Conservation (phyloP, 768 basidiomycete species). For the Russula lepida region DNA sequence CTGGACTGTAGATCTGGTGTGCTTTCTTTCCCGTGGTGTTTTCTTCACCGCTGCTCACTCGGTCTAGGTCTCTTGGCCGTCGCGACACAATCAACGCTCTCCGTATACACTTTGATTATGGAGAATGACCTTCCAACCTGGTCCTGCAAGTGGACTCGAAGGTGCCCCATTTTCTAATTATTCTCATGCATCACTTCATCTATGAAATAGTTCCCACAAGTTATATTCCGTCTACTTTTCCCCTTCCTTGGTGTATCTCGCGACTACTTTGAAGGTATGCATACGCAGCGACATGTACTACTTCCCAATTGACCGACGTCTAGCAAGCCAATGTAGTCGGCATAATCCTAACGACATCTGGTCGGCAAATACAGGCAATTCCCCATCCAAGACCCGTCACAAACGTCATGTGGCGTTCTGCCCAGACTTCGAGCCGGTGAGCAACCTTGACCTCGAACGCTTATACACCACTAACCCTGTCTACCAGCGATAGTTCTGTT, state of each 20-base stretch:
- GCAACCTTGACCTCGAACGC: conserved; percentile 25
- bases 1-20: conserved; percentile 72
- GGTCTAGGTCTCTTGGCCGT: conserved; percentile 65
- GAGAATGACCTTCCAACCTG: conserved; percentile 80
- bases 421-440: conserved; percentile 57
- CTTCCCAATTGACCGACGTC: conserved; percentile 17
- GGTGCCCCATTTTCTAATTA: conserved; percentile 34
- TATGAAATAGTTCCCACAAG: conserved; percentile 35
- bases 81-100: conserved; percentile 50
- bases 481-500: conserved; percentile 57
- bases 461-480: conserved; percentile 3
- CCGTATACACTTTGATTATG: conserved; percentile 67
- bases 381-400: conserved; percentile 65
- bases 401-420: conserved; percentile 65
- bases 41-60: conserved; percentile 25
- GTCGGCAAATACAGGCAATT: conserved; percentile 56
- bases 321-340: conserved; percentile 53
- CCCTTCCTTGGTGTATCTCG: conserved; percentile 71
- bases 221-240: conserved; percentile 53
- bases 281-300: background rate
- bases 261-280: conserved; percentile 48
- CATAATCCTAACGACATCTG: conserved; percentile 66
- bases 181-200: background rate
- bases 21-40: background rate
- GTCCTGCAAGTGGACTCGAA: conserved; percentile 67